phyloP scores from a whole-genome alignment of 257 asterid genomes.

The Scutellaria minor region DNA sequence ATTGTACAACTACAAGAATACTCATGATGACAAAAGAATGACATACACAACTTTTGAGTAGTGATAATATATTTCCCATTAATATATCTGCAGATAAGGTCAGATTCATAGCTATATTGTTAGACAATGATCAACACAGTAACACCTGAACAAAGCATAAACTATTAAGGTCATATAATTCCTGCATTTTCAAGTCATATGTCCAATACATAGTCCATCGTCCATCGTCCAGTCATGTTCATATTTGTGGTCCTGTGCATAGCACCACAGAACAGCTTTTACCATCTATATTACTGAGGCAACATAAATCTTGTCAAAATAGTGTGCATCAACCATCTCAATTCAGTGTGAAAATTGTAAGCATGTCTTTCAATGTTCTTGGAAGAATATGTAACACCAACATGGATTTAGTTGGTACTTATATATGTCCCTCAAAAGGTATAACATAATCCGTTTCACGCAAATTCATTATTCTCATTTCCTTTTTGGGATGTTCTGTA shows the following conservation, averaged over 20 bases:
- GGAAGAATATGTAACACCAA: background rate
- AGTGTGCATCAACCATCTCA: background rate
- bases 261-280: background rate
- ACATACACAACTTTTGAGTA: slow-evolving; percentile 7
- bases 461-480: background rate
- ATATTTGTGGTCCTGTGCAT: background rate
- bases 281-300: background rate
- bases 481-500: background rate
- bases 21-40: background rate
- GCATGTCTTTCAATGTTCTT: background rate
- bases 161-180: background rate
- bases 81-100: background rate
- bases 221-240: slow-evolving; percentile 6
- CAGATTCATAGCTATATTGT: background rate
- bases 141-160: background rate
- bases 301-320: slow-evolving; percentile 5
- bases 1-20: background rate
- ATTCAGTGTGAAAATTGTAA: background rate
- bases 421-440: background rate
- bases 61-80: slow-evolving; percentile 7
- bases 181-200: background rate
- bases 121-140: background rate
- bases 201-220: background rate
- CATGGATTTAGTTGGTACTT: background rate
- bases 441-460: background rate